Base-by-base conservation (phyloP, 768 basidiomycete species). In the Termitomyces sp. region DNA sequence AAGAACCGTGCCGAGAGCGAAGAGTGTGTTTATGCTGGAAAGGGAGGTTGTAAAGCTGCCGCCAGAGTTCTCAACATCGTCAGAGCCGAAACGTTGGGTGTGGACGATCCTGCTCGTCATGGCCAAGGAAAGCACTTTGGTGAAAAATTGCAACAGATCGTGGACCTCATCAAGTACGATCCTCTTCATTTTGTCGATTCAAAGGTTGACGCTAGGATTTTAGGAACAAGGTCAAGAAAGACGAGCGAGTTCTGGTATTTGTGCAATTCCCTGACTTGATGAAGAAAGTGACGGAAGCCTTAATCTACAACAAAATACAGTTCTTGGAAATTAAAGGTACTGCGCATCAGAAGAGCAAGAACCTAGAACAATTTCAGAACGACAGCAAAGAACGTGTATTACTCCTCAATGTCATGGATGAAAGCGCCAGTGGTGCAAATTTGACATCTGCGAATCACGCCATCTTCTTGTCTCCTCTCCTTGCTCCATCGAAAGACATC, bases 221-320 rank as follows among this genome's bases (percentile, higher is more conserved):
- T 41, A 92, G 89, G 67, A 82, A 83, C 56, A 73, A 76, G 42
- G 80, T 94, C 47, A 84, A 88, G 10, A 82, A 84, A 62, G 76
- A 86, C 22, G 92, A 97, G 64, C 86, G 92, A 8, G 83, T 94
- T 18, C 82, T 98, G 44, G 82, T 98, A 60, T 98, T 98, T 72
- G 90, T 96, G n/a, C 95, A 98, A 67, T 98, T 95, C 79, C 87
- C 84, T 5, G 94, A 97, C 72, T 79, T 98, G 58, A 92, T 90
- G 82, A 85, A 85, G 67, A 97, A 96, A 70, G 90, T 97, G 31
- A 85, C 85, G 8, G 89, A 93, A 60, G 92, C 93, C 0, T 81
- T 98, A 61, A 74, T 69, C 2, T 81, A 82, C 53, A 79, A 92
- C 67, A 81, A 83, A 44, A 84, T 97, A 65, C 77, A 79, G 43